Evolutionary conservation across 495 filamentous ascomycete genomes (phyloP), one percentile per base, ranked within the genome.

Genomic region (Hypoxylon fuscum): DNA sequence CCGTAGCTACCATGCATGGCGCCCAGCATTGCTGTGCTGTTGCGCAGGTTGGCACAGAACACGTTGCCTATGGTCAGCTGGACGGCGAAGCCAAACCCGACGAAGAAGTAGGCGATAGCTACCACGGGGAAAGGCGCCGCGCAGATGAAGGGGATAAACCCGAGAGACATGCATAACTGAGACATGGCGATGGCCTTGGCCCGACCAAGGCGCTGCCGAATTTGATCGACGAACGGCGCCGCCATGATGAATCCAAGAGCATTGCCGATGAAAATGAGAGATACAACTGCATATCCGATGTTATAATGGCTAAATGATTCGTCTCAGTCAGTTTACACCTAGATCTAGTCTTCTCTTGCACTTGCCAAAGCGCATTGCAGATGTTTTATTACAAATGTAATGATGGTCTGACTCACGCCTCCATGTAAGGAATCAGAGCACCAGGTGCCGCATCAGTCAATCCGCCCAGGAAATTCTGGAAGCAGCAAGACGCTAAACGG

Each of bases 181-280:
- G 85, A 78, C 3, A 89, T 52, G 3, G 86, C 79, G 21, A 90
- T 77, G 22, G 82, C 79, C 50, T 79, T 86, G 0, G 85, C 85
- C 15, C 88, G 83, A 8, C 91, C 90, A 1, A 93, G 60, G 1
- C 83, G 77, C 9, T 86, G 72, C 29, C 81, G 74, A n/a, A 83
- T 65, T 38, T 70, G 76, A 65, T 88, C 83, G 32, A 86, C 83
- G 57, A 86, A 77, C 20, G 88, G 85, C 1, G 90, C 90, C 2
- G 88, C 88, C 38, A 80, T 65, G 65, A 93, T 86, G 76, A 92
- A 96, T 17, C 91, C 91, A 12, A 88, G 46, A 0, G 92, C 91
- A 61, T 90, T 90, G 35, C 87, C 80, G 21, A 96, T 82, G 78
- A 93, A 95, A 65, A 96, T 87, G 6, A 93, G 73, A 9, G 90